Base-by-base conservation (phyloP, 306 rosid species). In the Sechiopsis laciniata region DNA sequence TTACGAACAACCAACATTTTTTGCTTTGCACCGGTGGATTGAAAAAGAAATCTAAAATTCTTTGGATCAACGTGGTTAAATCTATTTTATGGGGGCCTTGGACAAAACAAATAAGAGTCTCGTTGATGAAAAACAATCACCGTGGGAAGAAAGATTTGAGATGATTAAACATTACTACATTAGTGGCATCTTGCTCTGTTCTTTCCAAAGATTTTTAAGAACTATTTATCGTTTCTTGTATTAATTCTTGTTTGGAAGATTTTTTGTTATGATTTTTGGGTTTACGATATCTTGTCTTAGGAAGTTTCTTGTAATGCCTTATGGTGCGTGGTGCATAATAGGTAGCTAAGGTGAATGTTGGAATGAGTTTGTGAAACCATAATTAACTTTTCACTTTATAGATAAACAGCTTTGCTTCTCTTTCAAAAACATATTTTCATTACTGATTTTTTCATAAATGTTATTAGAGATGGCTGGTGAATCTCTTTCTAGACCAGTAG, bases 391-490 rank as follows among this genome's bases (percentile, higher is more conserved):
- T 60, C 20, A 60, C 45, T 29, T 29, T 32, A 61, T 29, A 17
- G 42, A 32, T 35, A 16, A 62, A 14, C 26, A 29, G 10, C 6
- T 16, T 7, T 35, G 51, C 7, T 63, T 35, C 20, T 63, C 24
- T 63, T 63, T 8, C 21, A 63, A 35, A 24, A 63, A 63, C 4
- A 5, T 16, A 63, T 63, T 63, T 63, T 3, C 50, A 17, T 46
- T 42, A 20, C 55, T 46, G 37, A 12, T 13, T 21, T 16, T 46
- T 50, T 69, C 58, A 48, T 50, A 14, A 22, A 69, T 69, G 50
- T 55, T 65, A 51, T n/a, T 15, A 70, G 84, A 60, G 76, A 74
- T 75, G 82, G 84, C 84, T 78, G 53, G 71, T 80, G 92, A 74
- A 67, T 73, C 81, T 29, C 29, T 80, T 24, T 72, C 71, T 62